phyloP scores from a whole-genome alignment of 371 early-diverging fungal genomes.

The Rozella allomycis region DNA sequence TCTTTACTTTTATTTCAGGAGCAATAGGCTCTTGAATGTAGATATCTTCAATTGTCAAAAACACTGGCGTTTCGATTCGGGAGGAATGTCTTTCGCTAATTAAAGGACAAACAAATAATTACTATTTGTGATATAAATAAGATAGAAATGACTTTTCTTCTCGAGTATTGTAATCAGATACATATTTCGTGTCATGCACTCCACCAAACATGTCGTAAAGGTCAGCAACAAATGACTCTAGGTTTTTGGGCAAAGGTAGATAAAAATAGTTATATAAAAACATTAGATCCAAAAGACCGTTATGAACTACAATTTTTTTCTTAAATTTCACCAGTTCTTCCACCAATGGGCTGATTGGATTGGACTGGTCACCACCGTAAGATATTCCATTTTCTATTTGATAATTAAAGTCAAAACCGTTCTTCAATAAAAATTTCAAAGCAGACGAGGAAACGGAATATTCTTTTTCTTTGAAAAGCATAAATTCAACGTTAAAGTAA shows the following conservation, averaged over 20 bases:
- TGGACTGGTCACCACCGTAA: constrained; percentile 26
- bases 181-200: constrained; percentile 67
- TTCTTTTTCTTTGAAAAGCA: constrained; percentile 5
- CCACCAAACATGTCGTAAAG: constrained; percentile 54
- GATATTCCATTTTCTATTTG: constrained; percentile 50
- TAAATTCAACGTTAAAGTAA: constrained; percentile 4
- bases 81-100: too few relatives aligned
- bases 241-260: constrained; percentile 37
- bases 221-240: constrained; percentile 45
- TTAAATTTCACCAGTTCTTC: constrained; percentile 3
- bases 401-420: constrained; percentile 58
- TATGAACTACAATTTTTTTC: constrained; percentile 57
- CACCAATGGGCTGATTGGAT: constrained; percentile 1
- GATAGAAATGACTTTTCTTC: constrained; percentile 47
- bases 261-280: constrained; percentile 68
- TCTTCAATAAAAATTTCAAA: constrained; percentile 47
- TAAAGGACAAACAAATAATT: too few relatives aligned
- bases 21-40: too few relatives aligned
- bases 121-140: constrained; percentile 53
- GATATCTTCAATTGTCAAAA: too few relatives aligned
- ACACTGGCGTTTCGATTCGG: too few relatives aligned
- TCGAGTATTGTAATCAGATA: constrained; percentile 36
- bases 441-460: constrained; percentile 38
- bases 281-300: constrained; percentile 69
- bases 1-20: constrained; percentile 6